Evolutionary conservation across 352 stramenopile species (phyloP).

Genomic region (Phytophthora hybrid): DNA sequence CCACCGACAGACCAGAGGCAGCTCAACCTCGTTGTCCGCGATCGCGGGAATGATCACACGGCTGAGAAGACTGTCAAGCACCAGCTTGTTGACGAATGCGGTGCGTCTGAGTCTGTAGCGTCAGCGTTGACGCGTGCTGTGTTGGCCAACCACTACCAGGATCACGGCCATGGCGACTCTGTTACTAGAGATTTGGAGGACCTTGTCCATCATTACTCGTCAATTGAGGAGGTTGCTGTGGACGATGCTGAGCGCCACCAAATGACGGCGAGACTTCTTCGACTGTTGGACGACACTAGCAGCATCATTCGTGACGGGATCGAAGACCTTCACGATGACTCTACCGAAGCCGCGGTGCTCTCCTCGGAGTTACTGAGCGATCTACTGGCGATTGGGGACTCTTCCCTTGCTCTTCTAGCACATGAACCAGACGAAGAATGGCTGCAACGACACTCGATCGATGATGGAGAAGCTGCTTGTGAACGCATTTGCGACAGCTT

Average conservation of each 20-base stretch:
- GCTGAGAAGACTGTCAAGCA: slow-evolving; percentile 17
- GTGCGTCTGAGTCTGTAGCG: slow-evolving; percentile 23
- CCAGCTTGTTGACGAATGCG: slow-evolving; percentile 32
- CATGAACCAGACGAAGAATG: slow-evolving; percentile 10
- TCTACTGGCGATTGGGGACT: slow-evolving; percentile 24
- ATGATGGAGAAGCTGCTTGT: slow-evolving; percentile 2
- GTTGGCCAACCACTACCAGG: background rate
- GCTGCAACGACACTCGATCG: slow-evolving; percentile 7
- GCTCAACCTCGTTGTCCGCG: slow-evolving; percentile 2
- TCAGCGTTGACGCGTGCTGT: slow-evolving; percentile 19
- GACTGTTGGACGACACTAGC: background rate
- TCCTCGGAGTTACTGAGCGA: slow-evolving; percentile 43
- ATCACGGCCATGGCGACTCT: background rate
- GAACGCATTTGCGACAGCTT: slow-evolving; percentile 21
- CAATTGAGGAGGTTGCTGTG: slow-evolving; percentile 10
- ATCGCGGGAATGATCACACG: background rate
- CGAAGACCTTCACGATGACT: background rate
- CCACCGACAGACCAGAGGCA: slow-evolving; percentile 1
- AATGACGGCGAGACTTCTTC: slow-evolving; percentile 15
- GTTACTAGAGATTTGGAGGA: slow-evolving; percentile 23
- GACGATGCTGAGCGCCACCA: slow-evolving; percentile 11
- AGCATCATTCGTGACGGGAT: background rate
- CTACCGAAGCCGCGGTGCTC: slow-evolving; percentile 1
- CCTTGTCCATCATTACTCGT: slow-evolving; percentile 15
- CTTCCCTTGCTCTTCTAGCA: background rate